Percentiles rank a stretch among this genome's conserved stretches.
phyloP scores from a whole-genome alignment of 1,284 basidiomycete species.

The Pseudomicrostroma phylloplanum region DNA sequence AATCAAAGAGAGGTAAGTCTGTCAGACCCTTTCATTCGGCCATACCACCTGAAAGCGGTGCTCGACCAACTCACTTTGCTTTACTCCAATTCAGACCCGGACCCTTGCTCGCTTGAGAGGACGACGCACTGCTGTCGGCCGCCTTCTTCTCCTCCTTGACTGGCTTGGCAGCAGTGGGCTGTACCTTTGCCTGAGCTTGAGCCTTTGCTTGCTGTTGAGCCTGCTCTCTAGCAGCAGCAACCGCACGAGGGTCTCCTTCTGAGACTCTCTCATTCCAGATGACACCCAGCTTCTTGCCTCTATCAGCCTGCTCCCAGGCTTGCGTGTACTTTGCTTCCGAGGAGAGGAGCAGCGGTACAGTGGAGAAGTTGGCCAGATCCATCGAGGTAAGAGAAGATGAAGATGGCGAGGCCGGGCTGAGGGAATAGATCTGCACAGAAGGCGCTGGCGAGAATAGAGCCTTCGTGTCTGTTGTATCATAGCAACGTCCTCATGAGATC shows the following conservation, averaged over 20 bases:
- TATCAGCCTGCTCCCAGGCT: slow-evolving; percentile 3
- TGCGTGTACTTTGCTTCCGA: neutral
- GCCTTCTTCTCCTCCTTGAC: neutral
- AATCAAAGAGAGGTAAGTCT: neutral
- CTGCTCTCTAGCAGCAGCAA: slow-evolving; percentile 3
- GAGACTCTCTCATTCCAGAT: neutral
- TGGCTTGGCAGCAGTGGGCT: neutral
- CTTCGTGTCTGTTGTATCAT: neutral
- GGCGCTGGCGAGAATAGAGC: neutral
- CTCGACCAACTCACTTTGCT: neutral
- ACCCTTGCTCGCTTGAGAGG: neutral
- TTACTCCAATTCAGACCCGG: slow-evolving; percentile 3
- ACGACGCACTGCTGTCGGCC: neutral
- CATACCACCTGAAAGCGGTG: no score
- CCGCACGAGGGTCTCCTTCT: neutral
- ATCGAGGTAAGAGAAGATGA: slow-evolving; percentile 1
- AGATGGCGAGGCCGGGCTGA: neutral
- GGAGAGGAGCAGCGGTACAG: neutral
- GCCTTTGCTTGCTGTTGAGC: slow-evolving; percentile 7
- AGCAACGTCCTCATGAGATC: neutral
- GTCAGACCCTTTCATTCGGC: neutral
- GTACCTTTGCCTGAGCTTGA: neutral
- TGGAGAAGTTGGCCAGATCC: neutral
- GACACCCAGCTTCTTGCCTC: slow-evolving; percentile 1
- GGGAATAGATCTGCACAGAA: neutral